Base-by-base conservation (phyloP, 108 stramenopile species). In the Skeletonema potamos region DNA sequence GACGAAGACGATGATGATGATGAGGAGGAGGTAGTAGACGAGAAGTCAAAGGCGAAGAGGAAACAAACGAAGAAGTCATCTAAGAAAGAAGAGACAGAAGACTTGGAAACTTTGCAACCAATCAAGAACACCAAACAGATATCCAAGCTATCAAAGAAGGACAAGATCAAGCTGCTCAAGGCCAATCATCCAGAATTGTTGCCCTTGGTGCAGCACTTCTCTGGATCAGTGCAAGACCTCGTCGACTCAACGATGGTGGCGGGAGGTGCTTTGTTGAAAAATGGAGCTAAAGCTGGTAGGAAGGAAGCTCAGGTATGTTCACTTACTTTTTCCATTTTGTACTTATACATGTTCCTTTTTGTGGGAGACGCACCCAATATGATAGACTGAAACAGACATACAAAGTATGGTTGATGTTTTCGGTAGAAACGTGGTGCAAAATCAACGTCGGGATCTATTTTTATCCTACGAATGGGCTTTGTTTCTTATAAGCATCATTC, bases 391-490 rank as follows among this genome's bases (percentile, higher is more conserved):
- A 85, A 76, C 74, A 73, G 73, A 85, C 72, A 68, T 44, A 30
- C 67, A 39, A 22, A n/a, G 41, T 41, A 58, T 57, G 73, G n/a
- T 27, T 87, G 89, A 84, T 82, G 68, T 75, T 86, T 74, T 72
- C 39, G 78, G 89, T 65, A 90, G 89, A 89, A 90, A 88, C 78
- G 80, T 79, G 82, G 84, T 93, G 92, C 92, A 64, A 93, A 24
- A 93, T 12, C 55, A 79, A 79, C 39, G n/a, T 72, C 56, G 82
- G 77, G 61, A 73, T 28, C 79, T 66, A 58, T 77, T 74, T 73
- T 83, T 83, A 88, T 89, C 92, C 89, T 90, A 89, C 86, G 92
- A 73, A 41, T 62, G 15, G 70, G 72, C 68, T 54, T 57, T 34
- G 68, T 27, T 57, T 33, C 3, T 29, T 58, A 63, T 67, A 82